These are phyloP conservation scores for Phytophthora citrophthora DNA, from an alignment of 352 stramenopile genomes.

Conservation along the genomic window DNA sequence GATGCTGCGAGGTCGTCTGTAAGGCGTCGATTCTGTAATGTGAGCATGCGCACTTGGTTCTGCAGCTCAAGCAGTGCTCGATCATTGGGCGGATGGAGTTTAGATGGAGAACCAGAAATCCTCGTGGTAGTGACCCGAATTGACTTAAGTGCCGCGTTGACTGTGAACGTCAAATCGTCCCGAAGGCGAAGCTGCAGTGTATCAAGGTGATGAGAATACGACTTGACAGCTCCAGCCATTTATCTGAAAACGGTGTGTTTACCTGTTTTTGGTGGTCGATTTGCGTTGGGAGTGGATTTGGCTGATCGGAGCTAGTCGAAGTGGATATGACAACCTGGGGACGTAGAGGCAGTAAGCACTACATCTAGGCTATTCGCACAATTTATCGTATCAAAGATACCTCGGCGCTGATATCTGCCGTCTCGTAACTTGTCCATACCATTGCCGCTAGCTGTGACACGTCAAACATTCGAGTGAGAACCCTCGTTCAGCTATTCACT, in stretches of 20 bases:
- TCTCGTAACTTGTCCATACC: conserved; percentile 69
- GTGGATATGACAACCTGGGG: conserved; percentile 60
- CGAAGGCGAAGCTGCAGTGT: conserved; percentile 63
- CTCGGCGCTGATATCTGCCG: conserved; percentile 66
- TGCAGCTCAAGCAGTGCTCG: conserved; percentile 55
- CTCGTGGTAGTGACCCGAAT: conserved; percentile 48
- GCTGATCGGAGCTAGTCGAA: conserved; percentile 57
- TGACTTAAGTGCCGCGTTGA: conserved; percentile 81
- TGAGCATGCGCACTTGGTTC: conserved; percentile 66
- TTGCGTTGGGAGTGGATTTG: conserved; percentile 55
- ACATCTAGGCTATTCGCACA: background rate
- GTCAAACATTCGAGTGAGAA: background rate
- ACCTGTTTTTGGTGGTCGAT: conserved; percentile 81
- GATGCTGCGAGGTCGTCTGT: conserved; percentile 52
- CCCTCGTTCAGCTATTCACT: no score
- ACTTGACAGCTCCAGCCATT: no score
- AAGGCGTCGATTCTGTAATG: conserved; percentile 69
- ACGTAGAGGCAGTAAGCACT: background rate
- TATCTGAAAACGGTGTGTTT: background rate
- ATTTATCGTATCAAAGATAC: conserved; percentile 23
- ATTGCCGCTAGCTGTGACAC: conserved; percentile 53
- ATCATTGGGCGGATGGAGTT: conserved; percentile 27
- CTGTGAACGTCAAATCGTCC: conserved; percentile 76
- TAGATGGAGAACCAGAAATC: background rate
- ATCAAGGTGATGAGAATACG: conserved; percentile 6